Conservation (phyloP, 768 basidiomycete genomes). For the Tephrocybe rancida region DNA sequence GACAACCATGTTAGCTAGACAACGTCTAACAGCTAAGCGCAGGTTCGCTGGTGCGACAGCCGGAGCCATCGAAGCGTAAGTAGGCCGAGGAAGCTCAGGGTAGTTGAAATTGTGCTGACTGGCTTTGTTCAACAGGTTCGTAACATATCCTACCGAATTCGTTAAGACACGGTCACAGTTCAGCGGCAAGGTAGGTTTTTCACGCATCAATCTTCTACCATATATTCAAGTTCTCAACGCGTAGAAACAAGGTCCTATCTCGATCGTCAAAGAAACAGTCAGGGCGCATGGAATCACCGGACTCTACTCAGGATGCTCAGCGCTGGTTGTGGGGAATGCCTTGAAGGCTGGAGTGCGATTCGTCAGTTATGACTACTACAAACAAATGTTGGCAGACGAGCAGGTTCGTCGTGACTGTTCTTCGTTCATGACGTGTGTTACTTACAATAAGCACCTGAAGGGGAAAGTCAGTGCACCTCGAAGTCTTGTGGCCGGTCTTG, state of each 20-base stretch:
- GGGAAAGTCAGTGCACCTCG: constrained; percentile 89
- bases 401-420: constrained; percentile 53
- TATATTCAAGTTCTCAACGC: not conserved
- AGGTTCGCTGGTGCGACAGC: constrained; percentile 88
- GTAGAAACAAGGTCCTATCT: constrained; percentile 65
- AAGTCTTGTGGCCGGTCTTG: constrained; percentile 81
- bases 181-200: constrained; percentile 61
- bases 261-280: constrained; percentile 76
- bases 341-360: constrained; percentile 96
- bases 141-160: constrained; percentile 90
- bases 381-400: constrained; percentile 76
- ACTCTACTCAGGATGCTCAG: constrained; percentile 91
- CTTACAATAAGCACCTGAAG: constrained; percentile 37
- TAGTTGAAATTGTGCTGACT: constrained; percentile 27
- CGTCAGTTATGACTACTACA: constrained; percentile 93
- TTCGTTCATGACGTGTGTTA: not conserved
- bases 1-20: not conserved
- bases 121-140: constrained; percentile 48
- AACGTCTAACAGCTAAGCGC: not conserved
- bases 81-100: constrained; percentile 27
- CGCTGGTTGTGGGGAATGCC: constrained; percentile 89
- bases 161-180: constrained; percentile 96
- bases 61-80: constrained; percentile 91
- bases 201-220: not conserved
- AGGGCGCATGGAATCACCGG: constrained; percentile 76